Base-by-base conservation (phyloP, 345 rosid species). In the Pistacia vera region DNA sequence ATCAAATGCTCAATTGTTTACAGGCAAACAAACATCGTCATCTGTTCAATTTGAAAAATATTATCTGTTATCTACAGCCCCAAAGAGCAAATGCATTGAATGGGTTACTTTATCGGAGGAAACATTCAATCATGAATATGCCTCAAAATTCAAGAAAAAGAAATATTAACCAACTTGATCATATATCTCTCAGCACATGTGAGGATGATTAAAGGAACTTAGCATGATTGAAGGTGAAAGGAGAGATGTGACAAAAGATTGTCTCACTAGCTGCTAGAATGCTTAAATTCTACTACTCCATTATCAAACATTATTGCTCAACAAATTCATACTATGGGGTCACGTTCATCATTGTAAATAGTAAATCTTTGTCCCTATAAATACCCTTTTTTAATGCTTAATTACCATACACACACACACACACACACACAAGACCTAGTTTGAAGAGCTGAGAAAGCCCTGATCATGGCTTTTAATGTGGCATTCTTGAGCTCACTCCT, bases 401-500 rank as follows among this genome's bases (percentile, higher is more conserved):
- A 25, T 58, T 35, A 57, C 20, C 49, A 71, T 44, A 61, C 77
- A 68, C 66, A 54, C 72, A 64, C 77, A 68, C 66, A 54, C 72
- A 64, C 49, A 71, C 52, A 61, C 77, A 68, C 66, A 54, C 72
- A 64, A 16, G 44, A 38, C 54, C 22, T 22, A 36, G 63, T 60
- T 64, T 36, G 10, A 52, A n/a, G n/a, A 63, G 52, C 49, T 61
- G 20, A 51, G 12, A 51, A 70, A 52, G 54, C 4, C 25, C 20
- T 8, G 54, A 77, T 61, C 20, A 86, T 86, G 87, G 78, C 74
- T 38, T 73, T 71, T 28, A 10, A 62, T 46, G 63, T 58, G 61
- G 79, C 77, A 18, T 54, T 79, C 61, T 64, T 81, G 54, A 73
- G 75, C 68, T 81, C 70, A 61, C 25, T 81, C 65, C 71, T 87